phyloP scores from a whole-genome alignment of 129 eudicot species.

The Lonicera japonica region DNA sequence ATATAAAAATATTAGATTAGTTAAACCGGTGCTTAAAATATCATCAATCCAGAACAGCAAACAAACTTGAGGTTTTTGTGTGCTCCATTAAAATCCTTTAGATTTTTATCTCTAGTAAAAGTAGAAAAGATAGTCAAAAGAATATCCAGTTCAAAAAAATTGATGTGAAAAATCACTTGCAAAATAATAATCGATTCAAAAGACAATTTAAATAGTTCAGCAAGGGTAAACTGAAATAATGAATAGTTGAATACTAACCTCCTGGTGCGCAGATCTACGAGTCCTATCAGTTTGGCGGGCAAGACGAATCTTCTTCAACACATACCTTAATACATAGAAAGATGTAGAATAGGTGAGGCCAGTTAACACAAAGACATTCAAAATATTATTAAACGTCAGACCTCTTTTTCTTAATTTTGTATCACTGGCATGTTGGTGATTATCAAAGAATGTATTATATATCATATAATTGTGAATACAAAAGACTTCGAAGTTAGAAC shows the following conservation, averaged over 20 bases:
- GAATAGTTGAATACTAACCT: constrained; percentile 71
- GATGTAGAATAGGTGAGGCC: constrained; percentile 16
- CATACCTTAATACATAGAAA: constrained; percentile 68
- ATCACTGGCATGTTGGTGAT: neutral
- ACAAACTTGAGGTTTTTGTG: neutral
- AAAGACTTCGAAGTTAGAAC: neutral
- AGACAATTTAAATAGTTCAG: neutral
- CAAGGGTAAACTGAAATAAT: too few species aligned
- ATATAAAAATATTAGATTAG: neutral
- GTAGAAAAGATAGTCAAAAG: neutral
- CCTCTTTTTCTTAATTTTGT: neutral
- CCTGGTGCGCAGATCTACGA: constrained; percentile 96
- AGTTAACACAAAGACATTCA: constrained; percentile 14
- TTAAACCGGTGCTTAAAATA: neutral
- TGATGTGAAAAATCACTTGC: neutral
- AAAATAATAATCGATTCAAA: neutral
- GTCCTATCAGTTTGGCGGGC: constrained; percentile 99
- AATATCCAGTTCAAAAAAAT: constrained; percentile 4
- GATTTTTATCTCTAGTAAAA: neutral
- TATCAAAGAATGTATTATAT: neutral
- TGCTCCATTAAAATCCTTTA: too few species aligned
- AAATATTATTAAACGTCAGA: neutral
- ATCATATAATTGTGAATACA: neutral
- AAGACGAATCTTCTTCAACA: constrained; percentile 94
- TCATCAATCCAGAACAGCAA: neutral